Evolutionary conservation across 1,284 basidiomycete genomes (phyloP).

Genomic region (Rugosomyces carneus): DNA sequence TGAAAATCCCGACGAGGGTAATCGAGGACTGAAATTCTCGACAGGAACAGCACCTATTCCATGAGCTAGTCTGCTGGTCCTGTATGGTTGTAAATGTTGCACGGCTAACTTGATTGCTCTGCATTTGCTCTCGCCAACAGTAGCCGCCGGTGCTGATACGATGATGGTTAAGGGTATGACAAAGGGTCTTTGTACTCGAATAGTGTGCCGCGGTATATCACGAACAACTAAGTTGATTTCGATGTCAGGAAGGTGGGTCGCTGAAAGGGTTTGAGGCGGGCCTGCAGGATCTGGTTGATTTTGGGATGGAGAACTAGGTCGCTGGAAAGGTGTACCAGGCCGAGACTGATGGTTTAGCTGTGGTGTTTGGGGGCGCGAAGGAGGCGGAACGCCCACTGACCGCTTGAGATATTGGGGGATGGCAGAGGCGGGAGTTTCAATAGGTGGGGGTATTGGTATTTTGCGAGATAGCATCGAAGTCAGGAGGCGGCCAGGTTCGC

Average conservation of each 20-base stretch:
- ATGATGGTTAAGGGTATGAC: slow-evolving; percentile 45
- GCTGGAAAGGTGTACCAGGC: slow-evolving; percentile 32
- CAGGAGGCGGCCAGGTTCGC: slow-evolving; percentile 75
- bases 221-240: slow-evolving; percentile 56
- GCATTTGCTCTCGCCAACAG: slow-evolving; percentile 25
- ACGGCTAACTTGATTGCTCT: slow-evolving; percentile 49
- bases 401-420: slow-evolving; percentile 69
- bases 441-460: slow-evolving; percentile 46
- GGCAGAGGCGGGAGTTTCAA: slow-evolving; percentile 54
- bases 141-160: slow-evolving; percentile 34
- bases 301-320: slow-evolving; percentile 53
- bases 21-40: slow-evolving; percentile 38
- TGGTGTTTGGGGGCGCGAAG: slow-evolving; percentile 50
- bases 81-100: slow-evolving; percentile 52
- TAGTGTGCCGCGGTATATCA: slow-evolving; percentile 37
- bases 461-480: slow-evolving; percentile 78
- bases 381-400: slow-evolving; percentile 29
- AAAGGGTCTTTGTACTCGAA: slow-evolving; percentile 54
- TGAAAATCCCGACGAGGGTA: slow-evolving; percentile 41
- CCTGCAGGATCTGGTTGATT: slow-evolving; percentile 34
- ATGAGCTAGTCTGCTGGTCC: slow-evolving; percentile 17
- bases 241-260: slow-evolving; percentile 32
- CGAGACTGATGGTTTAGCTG: slow-evolving; percentile 44
- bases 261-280: slow-evolving; percentile 37
- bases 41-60: slow-evolving; percentile 16